Evolutionary conservation across 768 basidiomycete species (phyloP).

Genomic region (Lactifluus volemus): DNA sequence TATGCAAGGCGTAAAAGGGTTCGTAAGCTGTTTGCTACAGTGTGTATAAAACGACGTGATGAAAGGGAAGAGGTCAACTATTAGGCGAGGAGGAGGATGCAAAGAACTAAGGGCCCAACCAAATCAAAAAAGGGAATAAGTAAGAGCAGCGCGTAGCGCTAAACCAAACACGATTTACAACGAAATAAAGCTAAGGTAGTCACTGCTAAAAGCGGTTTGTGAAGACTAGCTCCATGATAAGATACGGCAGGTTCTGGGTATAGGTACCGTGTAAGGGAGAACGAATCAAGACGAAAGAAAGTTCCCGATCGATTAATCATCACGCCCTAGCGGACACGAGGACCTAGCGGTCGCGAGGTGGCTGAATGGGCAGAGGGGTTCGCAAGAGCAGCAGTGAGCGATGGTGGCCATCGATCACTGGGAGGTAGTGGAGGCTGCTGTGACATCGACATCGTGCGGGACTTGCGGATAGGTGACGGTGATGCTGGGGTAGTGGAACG

Average conservation of each 20-base stretch:
- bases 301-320: slow-evolving; percentile 14
- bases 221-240: slow-evolving; percentile 20
- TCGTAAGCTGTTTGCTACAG: slow-evolving; percentile 20
- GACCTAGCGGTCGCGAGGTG: slow-evolving; percentile 16
- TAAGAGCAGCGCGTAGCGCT: slow-evolving; percentile 15
- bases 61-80: slow-evolving; percentile 12
- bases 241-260: slow-evolving; percentile 19
- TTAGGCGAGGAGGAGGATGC: slow-evolving; percentile 2
- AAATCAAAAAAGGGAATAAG: slow-evolving; percentile 20
- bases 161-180: slow-evolving; percentile 17
- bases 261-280: slow-evolving; percentile 13
- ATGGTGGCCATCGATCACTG: slow-evolving; percentile 10
- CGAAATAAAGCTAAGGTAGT: slow-evolving; percentile 18
- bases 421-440: slow-evolving; percentile 10
- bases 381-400: slow-evolving; percentile 1
- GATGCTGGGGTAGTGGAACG: slow-evolving; percentile 12
- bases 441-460: slow-evolving; percentile 19
- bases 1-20: slow-evolving; percentile 14
- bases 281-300: background rate
- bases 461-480: slow-evolving; percentile 15
- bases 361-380: slow-evolving; percentile 15
- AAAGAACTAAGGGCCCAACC: background rate
- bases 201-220: slow-evolving; percentile 10
- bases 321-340: slow-evolving; percentile 14
- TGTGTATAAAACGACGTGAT: slow-evolving; percentile 7